Evolutionary conservation across 805 yeast genomes (phyloP).

Genomic region (Maudiozyma turicensis): DNA sequence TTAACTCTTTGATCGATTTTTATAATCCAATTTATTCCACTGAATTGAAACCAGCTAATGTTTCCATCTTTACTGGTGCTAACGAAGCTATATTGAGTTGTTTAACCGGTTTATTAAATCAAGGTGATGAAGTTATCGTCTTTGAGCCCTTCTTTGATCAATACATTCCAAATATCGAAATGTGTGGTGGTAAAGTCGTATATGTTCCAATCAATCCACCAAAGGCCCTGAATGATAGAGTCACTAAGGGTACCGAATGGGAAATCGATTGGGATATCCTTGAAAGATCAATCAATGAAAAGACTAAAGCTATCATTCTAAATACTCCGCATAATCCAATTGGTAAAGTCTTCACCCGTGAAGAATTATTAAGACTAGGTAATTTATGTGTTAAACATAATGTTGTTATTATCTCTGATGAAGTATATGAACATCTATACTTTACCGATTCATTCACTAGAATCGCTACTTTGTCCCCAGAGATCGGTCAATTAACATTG

Average conservation of each 20-base stretch:
- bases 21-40: conserved; percentile 58
- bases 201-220: conserved; percentile 87
- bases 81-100: conserved; percentile 88
- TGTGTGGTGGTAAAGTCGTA: conserved; percentile 86
- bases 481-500: conserved; percentile 65
- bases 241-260: conserved; percentile 82
- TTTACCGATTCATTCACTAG: conserved; percentile 63
- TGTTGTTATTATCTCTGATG: conserved; percentile 77
- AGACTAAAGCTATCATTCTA: conserved; percentile 77
- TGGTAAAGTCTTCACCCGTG: conserved; percentile 76
- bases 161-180: conserved; percentile 85
- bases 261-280: conserved; percentile 69
- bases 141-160: conserved; percentile 97
- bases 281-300: conserved; percentile 56
- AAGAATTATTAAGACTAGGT: conserved; percentile 70
- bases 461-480: conserved; percentile 75
- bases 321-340: conserved; percentile 96
- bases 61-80: conserved; percentile 90
- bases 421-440: conserved; percentile 87
- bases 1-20: conserved; percentile 58
- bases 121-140: conserved; percentile 92
- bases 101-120: conserved; percentile 72
- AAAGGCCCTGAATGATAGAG: conserved; percentile 47
- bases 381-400: conserved; percentile 77
- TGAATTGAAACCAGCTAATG: conserved; percentile 34